These are phyloP conservation scores for Phytopythium aichiense DNA, from an alignment of 352 stramenopile species.

Conservation along the genomic window DNA sequence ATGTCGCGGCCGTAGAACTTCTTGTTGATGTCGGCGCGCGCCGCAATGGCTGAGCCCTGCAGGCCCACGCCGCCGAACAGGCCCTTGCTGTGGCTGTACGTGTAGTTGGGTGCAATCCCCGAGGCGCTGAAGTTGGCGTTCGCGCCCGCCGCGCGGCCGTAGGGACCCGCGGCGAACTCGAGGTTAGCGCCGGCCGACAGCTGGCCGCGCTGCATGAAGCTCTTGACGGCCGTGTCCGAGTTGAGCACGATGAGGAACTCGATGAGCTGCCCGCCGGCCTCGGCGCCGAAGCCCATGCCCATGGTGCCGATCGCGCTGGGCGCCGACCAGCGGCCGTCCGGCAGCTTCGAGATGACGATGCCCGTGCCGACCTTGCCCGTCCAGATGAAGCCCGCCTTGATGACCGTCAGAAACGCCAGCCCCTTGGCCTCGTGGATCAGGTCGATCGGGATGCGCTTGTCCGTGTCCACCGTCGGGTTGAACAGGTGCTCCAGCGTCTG, in stretches of 20 bases:
- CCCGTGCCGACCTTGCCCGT: conserved; percentile 86
- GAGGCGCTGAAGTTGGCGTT: conserved; percentile 75
- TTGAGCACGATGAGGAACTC: conserved; percentile 93
- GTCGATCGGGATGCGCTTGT: conserved; percentile 88
- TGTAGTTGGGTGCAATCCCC: conserved; percentile 83
- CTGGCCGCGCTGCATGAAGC: conserved; percentile 82
- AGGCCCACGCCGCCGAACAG: conserved; percentile 81
- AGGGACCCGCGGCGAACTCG: conserved; percentile 77
- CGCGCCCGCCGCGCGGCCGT: conserved; percentile 69
- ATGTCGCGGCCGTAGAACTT: conserved; percentile 89
- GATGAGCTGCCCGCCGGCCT: conserved; percentile 78
- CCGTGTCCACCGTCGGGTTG: conserved; percentile 78
- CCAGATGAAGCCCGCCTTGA: conserved; percentile 89
- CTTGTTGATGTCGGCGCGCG: conserved; percentile 78
- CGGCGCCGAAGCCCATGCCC: conserved; percentile 83
- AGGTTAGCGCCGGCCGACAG: conserved; percentile 81
- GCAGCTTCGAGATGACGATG: conserved; percentile 92
- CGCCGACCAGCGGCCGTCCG: conserved; percentile 93
- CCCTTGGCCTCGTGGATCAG: conserved; percentile 89
- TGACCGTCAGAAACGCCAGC: conserved; percentile 89
- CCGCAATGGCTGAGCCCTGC: conserved; percentile 78
- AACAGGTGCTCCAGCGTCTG: conserved; percentile 91
- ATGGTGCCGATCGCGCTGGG: conserved; percentile 92
- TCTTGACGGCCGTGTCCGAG: conserved; percentile 91
- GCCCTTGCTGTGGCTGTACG: conserved; percentile 85